Conservation (phyloP, 208 protist species). For the Acanthamoeba royreba region DNA sequence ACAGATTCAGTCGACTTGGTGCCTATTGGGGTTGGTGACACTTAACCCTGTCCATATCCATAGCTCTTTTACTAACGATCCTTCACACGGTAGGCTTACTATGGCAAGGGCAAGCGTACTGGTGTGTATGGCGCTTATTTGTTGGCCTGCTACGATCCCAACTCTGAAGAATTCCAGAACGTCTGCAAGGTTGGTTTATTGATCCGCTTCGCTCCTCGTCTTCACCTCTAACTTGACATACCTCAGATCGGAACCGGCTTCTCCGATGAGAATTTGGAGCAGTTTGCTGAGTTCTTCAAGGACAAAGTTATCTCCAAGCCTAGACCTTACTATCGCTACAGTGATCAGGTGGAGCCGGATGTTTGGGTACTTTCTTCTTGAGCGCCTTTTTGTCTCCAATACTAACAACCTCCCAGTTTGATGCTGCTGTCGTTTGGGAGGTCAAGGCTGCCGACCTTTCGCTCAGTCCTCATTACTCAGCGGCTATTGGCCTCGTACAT, state of each 20-base stretch:
- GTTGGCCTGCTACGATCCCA: slow-evolving; percentile 96
- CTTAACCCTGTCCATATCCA: neutral
- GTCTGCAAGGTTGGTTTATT: slow-evolving; percentile 90
- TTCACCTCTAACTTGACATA: neutral
- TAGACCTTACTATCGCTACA: slow-evolving; percentile 33
- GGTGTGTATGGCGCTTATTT: slow-evolving; percentile 95
- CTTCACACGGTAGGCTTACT: neutral
- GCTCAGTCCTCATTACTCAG: slow-evolving; percentile 95
- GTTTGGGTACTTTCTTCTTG: neutral
- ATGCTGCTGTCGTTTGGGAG: slow-evolving; percentile 96
- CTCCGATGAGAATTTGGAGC: slow-evolving; percentile 56
- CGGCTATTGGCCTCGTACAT: slow-evolving; percentile 75
- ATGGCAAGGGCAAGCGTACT: slow-evolving; percentile 96
- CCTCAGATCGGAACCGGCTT: slow-evolving; percentile 68
- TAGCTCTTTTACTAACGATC: neutral
- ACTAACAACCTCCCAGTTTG: too few species aligned
- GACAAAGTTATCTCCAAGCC: slow-evolving; percentile 30
- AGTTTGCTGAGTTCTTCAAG: slow-evolving; percentile 29
- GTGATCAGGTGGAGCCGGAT: neutral
- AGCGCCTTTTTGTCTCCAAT: too few species aligned
- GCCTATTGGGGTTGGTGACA: slow-evolving; percentile 90
- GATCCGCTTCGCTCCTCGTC: neutral
- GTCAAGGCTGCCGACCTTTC: slow-evolving; percentile 98
- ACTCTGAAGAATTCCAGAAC: slow-evolving; percentile 95
- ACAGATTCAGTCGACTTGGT: slow-evolving; percentile 98